phyloP scores from a whole-genome alignment of 2,329 filamentous ascomycete genomes.

The Herpotrichia juniperi region DNA sequence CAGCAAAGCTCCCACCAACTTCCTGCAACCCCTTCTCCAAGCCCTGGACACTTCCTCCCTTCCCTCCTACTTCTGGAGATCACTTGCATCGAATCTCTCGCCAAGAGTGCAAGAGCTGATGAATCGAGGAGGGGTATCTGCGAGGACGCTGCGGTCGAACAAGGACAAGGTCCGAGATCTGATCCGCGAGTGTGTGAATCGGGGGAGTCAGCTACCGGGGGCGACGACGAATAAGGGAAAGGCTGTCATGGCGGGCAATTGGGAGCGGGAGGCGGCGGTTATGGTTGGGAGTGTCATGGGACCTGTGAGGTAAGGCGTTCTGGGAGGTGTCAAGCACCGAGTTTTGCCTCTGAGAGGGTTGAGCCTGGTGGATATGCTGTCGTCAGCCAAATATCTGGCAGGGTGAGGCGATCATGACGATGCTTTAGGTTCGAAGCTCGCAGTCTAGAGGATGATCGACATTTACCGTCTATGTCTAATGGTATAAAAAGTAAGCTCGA shows the following conservation, averaged over 20 bases:
- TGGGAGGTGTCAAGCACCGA: too few relatives aligned
- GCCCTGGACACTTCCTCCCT: constrained; percentile 88
- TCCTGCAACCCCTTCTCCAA: constrained; percentile 75
- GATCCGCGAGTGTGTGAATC: constrained; percentile 81
- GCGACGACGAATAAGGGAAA: constrained; percentile 54
- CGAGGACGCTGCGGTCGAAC: constrained; percentile 79
- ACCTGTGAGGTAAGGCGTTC: constrained; percentile 31
- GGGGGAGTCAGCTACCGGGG: constrained; percentile 73
- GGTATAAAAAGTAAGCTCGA: too few relatives aligned
- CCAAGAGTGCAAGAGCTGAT: constrained; percentile 84
- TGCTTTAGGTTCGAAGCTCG: background rate
- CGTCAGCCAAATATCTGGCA: background rate
- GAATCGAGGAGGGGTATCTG: constrained; percentile 80
- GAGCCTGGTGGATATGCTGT: background rate
- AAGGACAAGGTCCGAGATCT: constrained; percentile 75
- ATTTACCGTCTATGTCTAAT: too few relatives aligned
- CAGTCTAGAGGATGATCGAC: background rate
- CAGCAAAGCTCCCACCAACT: constrained; percentile 46
- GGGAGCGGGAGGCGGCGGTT: constrained; percentile 92
- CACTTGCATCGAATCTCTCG: constrained; percentile 78
- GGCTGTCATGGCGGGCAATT: constrained; percentile 60
- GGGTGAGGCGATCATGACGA: background rate
- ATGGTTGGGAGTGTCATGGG: constrained; percentile 87
- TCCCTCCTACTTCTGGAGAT: constrained; percentile 92
- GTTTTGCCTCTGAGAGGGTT: constrained; percentile 5